phyloP scores from a whole-genome alignment of 805 yeast species.

The Candida boidinii region DNA sequence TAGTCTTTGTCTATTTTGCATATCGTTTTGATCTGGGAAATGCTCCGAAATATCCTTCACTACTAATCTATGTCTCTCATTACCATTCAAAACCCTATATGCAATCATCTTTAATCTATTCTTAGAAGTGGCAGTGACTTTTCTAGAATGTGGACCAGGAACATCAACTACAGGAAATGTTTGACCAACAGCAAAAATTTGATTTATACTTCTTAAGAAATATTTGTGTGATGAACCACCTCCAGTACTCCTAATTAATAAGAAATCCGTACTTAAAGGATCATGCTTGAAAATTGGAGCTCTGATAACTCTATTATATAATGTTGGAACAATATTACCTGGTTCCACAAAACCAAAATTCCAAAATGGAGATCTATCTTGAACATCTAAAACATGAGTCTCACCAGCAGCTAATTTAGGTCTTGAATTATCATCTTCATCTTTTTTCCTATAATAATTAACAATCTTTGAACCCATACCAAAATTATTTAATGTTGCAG shows the following conservation, averaged over 20 bases:
- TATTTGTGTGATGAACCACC: slow-evolving; percentile 61
- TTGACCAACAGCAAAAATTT: slow-evolving; percentile 84
- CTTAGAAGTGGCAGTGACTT: slow-evolving; percentile 87
- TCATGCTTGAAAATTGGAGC: slow-evolving; percentile 94
- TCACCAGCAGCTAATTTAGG: slow-evolving; percentile 90
- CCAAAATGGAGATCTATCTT: slow-evolving; percentile 97
- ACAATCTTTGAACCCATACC: slow-evolving; percentile 96
- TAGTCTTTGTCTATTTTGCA: slow-evolving; percentile 91
- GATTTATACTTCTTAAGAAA: slow-evolving; percentile 60
- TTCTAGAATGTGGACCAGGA: slow-evolving; percentile 96
- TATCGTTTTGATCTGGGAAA: slow-evolving; percentile 95
- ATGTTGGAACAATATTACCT: slow-evolving; percentile 88
- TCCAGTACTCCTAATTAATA: slow-evolving; percentile 73
- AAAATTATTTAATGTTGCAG: slow-evolving; percentile 72
- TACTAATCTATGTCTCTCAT: slow-evolving; percentile 62
- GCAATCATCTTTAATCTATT: slow-evolving; percentile 92
- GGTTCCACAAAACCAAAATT: slow-evolving; percentile 94
- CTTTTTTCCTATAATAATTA: slow-evolving; percentile 82
- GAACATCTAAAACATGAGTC: slow-evolving; percentile 92
- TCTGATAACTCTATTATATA: slow-evolving; percentile 83
- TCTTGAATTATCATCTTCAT: slow-evolving; percentile 72
- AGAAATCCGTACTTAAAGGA: slow-evolving; percentile 66
- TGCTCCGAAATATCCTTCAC: slow-evolving; percentile 85
- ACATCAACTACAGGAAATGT: slow-evolving; percentile 87
- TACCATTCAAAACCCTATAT: slow-evolving; percentile 72